phyloP scores from a whole-genome alignment of 352 stramenopile genomes.

The Globisporangium perplexum region DNA sequence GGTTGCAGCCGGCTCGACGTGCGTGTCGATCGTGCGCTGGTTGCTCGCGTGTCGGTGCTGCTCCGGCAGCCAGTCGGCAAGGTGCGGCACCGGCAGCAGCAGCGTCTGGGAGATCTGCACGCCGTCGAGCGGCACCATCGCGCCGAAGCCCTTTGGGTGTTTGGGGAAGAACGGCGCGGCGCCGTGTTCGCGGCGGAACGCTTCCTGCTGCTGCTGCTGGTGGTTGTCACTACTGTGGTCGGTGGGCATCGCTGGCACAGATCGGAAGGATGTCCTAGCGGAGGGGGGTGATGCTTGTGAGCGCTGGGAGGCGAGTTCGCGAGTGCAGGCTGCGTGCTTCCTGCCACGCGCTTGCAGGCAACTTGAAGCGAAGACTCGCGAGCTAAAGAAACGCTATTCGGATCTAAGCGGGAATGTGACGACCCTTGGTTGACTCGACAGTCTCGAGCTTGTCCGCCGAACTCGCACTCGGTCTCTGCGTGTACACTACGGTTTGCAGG shows the following conservation, averaged over 20 bases:
- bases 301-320: neutral
- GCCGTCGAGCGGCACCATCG: constrained; percentile 68
- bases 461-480: too few relatives aligned
- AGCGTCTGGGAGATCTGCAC: constrained; percentile 59
- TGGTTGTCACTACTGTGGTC: neutral
- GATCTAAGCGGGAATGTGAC: too few relatives aligned
- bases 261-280: too few relatives aligned
- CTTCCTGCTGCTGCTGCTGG: neutral
- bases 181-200: neutral
- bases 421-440: too few relatives aligned
- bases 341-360: too few relatives aligned
- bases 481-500: too few relatives aligned
- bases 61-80: constrained; percentile 64
- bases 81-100: constrained; percentile 66
- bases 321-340: too few relatives aligned
- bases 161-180: constrained; percentile 65
- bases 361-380: too few relatives aligned
- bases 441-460: too few relatives aligned
- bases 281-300: neutral
- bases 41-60: constrained; percentile 47
- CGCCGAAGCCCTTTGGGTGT: constrained; percentile 74
- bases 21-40: constrained; percentile 32
- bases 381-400: too few relatives aligned
- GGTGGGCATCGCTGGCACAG: neutral
- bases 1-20: constrained; percentile 35